Base-by-base conservation (phyloP, 495 filamentous ascomycete species). In the Xylaria castorea region DNA sequence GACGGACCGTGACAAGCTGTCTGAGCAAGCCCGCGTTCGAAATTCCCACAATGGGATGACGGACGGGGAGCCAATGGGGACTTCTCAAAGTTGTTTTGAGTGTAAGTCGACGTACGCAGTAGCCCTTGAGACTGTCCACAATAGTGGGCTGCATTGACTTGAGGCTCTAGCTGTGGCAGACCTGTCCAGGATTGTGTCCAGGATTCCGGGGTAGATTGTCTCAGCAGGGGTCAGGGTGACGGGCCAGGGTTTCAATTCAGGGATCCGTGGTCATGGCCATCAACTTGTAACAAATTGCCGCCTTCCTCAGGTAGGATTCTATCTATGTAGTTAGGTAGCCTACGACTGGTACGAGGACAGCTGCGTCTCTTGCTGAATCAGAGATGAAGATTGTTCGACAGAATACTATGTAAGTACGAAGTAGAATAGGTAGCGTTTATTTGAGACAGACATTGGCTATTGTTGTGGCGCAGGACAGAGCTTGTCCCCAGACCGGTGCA, bases 211-310 rank as follows among this genome's bases (percentile, higher is more conserved):
- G 60, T 66, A 46, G 69, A 71, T 72, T 50, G 75, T 78, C 72
- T 79, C 77, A 73, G 65, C 65, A 73, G 72, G 71, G 75, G 74
- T 48, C 86, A 71, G 82, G 85, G 57, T 83, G 86, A 32, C 82
- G 88, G 27, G 86, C 83, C 65, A 86, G 85, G 88, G 79, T 88
- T 66, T 87, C 85, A 66, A 76, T 88, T 42, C 83, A 86, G 32
- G 82, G 85, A 70, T 44, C 25, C 50, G 27, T 79, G 81, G 42
- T 38, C 72, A 71, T 65, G 44, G 67, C 74, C 76, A 57, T 44
- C 46, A 68, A 80, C 73, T 80, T 75, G 80, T 77, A 65, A 73
- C 76, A 69, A 62, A 75, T 72, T 68, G 36, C 61, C 66, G 70
- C 74, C 70, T 73, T 76, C 58, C 34, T 61, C 18, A 36, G 18